These are phyloP conservation scores for Plasmodium knowlesi DNA, from an alignment of 169 alveolate species.

Conservation along the genomic window DNA sequence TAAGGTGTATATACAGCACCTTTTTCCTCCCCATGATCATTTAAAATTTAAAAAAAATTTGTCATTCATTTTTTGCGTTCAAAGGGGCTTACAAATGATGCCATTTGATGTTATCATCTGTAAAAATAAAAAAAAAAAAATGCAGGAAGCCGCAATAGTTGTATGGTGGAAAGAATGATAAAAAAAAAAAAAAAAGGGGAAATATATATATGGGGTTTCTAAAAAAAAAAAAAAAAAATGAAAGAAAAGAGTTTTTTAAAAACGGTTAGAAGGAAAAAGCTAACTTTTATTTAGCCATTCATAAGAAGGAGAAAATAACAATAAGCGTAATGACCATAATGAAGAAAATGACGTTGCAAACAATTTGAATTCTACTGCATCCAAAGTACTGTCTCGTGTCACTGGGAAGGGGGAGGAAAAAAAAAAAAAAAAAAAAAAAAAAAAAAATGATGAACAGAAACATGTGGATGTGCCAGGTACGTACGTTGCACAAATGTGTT, in stretches of 20 bases:
- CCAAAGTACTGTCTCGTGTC: not conserved
- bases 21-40: not conserved
- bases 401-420: constrained; percentile 14
- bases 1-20: not conserved
- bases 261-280: not conserved
- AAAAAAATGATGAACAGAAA: constrained; percentile 6
- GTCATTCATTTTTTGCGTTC: not conserved
- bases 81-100: not conserved
- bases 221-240: not conserved
- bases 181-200: not conserved
- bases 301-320: constrained; percentile 7
- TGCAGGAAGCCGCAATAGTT: not conserved
- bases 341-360: constrained; percentile 30
- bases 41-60: not conserved
- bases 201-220: not conserved
- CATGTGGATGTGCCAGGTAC: not conserved
- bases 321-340: constrained; percentile 29
- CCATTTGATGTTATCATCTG: not conserved
- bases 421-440: constrained; percentile 18
- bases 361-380: constrained; percentile 31
- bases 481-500: not conserved
- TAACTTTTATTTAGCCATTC: not conserved
- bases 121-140: not conserved
- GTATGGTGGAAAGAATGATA: not conserved
- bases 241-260: constrained; percentile 5